phyloP scores from a whole-genome alignment of 2,329 filamentous ascomycete species.

The Fulvia fulva region DNA sequence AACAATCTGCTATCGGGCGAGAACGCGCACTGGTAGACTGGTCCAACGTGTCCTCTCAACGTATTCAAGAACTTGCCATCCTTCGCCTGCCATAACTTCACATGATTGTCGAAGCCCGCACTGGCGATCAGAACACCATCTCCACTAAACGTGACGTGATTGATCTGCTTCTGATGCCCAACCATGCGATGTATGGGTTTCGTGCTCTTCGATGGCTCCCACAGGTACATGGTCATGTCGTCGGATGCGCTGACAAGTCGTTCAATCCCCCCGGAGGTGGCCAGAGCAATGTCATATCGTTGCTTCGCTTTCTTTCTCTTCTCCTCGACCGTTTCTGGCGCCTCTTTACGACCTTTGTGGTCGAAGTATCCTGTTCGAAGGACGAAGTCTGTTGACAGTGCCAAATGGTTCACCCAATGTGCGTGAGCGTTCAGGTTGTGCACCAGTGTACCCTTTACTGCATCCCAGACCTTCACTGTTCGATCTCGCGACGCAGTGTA shows the following conservation, averaged over 20 bases:
- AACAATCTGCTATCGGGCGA: constrained; percentile 86
- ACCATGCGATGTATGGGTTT: constrained; percentile 85
- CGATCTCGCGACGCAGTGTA: constrained; percentile 89
- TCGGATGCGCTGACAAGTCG: constrained; percentile 86
- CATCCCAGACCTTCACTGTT: constrained; percentile 86
- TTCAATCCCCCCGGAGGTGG: constrained; percentile 60
- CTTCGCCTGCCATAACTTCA: constrained; percentile 82
- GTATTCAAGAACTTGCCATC: constrained; percentile 78
- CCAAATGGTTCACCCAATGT: constrained; percentile 94
- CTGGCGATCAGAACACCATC: constrained; percentile 85
- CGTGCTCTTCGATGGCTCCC: constrained; percentile 73
- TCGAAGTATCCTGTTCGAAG: constrained; percentile 83
- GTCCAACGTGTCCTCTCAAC: constrained; percentile 81
- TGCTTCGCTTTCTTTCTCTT: constrained; percentile 72
- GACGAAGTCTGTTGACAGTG: constrained; percentile 87
- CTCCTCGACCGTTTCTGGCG: constrained; percentile 65
- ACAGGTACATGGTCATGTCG: constrained; percentile 94
- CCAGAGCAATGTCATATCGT: constrained; percentile 81
- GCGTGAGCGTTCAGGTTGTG: constrained; percentile 79
- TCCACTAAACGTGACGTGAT: constrained; percentile 90
- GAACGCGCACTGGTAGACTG: constrained; percentile 90
- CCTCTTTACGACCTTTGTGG: constrained; percentile 62
- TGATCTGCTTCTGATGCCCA: constrained; percentile 96
- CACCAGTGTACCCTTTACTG: constrained; percentile 70
- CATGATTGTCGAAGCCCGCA: constrained; percentile 88